Base-by-base conservation (phyloP, 495 filamentous ascomycete genomes). In the Cenococcum geophilum region DNA sequence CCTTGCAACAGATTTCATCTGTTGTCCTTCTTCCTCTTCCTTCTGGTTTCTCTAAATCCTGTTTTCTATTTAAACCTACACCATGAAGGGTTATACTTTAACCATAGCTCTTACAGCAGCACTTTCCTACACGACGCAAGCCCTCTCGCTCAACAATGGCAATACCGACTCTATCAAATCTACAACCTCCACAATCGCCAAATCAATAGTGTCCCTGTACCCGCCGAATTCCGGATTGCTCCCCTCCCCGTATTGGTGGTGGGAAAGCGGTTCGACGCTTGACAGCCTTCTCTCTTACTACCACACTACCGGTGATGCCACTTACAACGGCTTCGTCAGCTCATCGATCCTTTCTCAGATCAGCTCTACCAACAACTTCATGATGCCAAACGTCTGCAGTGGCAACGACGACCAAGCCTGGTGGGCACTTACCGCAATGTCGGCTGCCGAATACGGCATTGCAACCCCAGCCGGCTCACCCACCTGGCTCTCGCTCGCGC, bases 381-480 rank as follows among this genome's bases (percentile, higher is more conserved):
- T 75, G 57, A 21, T 50, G 5, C 42, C 49, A 10, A 45, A 45
- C 47, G 51, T 45, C 50, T 57, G 35, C 40, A 43, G 27, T 53
- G 86, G 84, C 3, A 89, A 89, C 68, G 85, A 88, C 63, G 86
- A 89, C 65, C 88, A 91, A 71, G 83, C 85, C n/a, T 90, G 90
- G 66, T 95, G 89, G 89, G 86, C 79, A 2, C 79, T 92, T 40
- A 77, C 86, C 27, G 84, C 86, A 40, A 81, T 95, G 53, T 77
- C 86, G 5, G 89, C 88, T 0, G 83, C 85, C 16, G 89, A 95
- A 70, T 72, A 83, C 48, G 83, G 83, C 63, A 87, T 86, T 59
- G 86, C 88, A 4, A 78, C 88, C 59, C 61, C 61, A 16, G 22
- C 18, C 23, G 48, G 56, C 20, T 16, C 54, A 37, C 79, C 82